Base-by-base conservation (phyloP, 495 filamentous ascomycete genomes). In the Penicillium cataractarum region DNA sequence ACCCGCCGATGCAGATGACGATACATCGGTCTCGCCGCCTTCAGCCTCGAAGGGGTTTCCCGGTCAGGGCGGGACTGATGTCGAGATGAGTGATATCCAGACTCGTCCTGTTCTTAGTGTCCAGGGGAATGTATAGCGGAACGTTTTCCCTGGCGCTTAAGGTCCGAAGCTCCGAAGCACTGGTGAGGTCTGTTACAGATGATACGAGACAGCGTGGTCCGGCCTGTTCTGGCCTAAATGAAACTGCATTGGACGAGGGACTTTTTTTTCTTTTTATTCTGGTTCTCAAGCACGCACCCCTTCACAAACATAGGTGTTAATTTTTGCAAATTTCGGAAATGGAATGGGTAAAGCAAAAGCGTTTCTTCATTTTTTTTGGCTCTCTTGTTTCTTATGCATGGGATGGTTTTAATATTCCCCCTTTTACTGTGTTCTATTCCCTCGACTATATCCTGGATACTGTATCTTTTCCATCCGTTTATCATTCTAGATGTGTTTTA, bases 1-100 rank as follows among this genome's bases (percentile, higher is more conserved):
- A 2, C 63, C 57, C n/a, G 71, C 63, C 5, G 70, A 73, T 27
- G 73, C 69, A 15, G 74, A 74, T 55, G 67, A 69, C 13, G 32
- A 56, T 27, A n/a, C 33, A 8, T 56, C 33, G 27, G 58, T 61
- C 5, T 53, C 65, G 15, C 64, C 70, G 6, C 65, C 72, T 6
- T 67, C 71, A 6, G 63, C 70, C 3, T 68, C 26, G 49, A 63
- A 67, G 17, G 62, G 63, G 4, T 35, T 56, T 9, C 35, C 65
- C 0, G 57, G 60, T 27, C 46, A 62, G 12, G 58, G 40, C 22
- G 44, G 50, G 32, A 48, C 63, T 17, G 58, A 55, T 33, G 55
- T 58, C 51, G 63, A 60, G 39, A 69, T 40, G 42, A 60, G 22
- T 33, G 55, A 61, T 44, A 60, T 62, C 8, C 46, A 63, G 29